Base-by-base conservation (phyloP, 2,329 filamentous ascomycete genomes). In the Ambrosiella beaveri region DNA sequence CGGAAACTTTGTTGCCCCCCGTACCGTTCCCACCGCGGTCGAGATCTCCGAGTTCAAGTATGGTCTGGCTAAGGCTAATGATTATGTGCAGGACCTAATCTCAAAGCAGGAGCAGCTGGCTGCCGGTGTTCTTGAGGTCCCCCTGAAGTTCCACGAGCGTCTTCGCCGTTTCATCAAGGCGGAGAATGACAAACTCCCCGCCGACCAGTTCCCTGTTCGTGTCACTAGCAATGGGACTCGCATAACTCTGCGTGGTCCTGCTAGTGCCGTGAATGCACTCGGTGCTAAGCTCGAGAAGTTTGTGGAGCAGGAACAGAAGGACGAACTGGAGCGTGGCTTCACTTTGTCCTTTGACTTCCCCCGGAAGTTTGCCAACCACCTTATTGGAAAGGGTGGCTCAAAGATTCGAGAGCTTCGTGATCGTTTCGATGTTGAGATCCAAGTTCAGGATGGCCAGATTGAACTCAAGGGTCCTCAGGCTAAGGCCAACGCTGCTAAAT, bases 401-500 rank as follows among this genome's bases (percentile, higher is more conserved):
- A 78, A 82, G 66, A 82, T 85, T 64, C 75, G 76, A 57, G 81
- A 84, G 64, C 71, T 85, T 41, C 76, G 80, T 52, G 82, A 85
- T 62, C 78, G 78, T 62, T 84, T 83, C 61, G 80, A 84, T 60
- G 82, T 85, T 4, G 81, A 84, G 60, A 84, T 98, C 62, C 89
- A 96, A 71, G 85, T 97, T 44, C 84, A 94, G 64, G 88, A 96
- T 65, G 93, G 93, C 63, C 90, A 90, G 71, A 88, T 97, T 54
- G 88, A 95, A 70, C 81, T 98, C 64, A 96, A 94, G 75, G 93
- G 94, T 35, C 91, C 93, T 54, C 88, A 94, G 73, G 88, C 88
- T 55, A 97, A 97, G 76, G 88, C 90, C 1, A 89, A 95, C 69
- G 81, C 82, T 54, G 88, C 88, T 63, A 93, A 86, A 70, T 74